These are phyloP conservation scores for Plasmodium coatneyi DNA, from an alignment of 169 alveolate species.

Conservation along the genomic window DNA sequence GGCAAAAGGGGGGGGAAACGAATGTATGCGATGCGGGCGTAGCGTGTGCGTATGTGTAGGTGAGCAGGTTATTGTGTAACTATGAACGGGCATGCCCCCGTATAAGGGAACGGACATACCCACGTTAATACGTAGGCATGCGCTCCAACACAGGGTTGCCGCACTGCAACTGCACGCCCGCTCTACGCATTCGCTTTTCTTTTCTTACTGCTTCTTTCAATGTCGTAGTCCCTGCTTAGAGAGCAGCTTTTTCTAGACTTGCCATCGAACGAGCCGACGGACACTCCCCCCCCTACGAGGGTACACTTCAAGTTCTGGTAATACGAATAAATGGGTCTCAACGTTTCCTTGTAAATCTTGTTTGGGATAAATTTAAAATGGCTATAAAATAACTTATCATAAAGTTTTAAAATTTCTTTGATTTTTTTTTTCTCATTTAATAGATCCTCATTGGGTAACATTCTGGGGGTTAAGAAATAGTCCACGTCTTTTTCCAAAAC, in stretches of 20 bases:
- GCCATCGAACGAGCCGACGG: constrained; percentile 2
- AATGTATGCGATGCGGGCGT: neutral
- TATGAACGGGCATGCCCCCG: neutral
- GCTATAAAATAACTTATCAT: constrained; percentile 69
- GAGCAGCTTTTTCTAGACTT: constrained; percentile 16
- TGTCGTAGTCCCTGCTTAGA: constrained; percentile 6
- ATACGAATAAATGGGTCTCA: constrained; percentile 72
- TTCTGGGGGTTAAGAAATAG: constrained; percentile 16
- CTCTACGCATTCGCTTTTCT: neutral
- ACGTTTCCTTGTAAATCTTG: constrained; percentile 68
- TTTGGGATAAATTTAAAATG: constrained; percentile 74
- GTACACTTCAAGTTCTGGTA: constrained; percentile 63
- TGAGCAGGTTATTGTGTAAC: neutral
- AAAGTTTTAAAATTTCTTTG: constrained; percentile 73
- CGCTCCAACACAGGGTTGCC: neutral
- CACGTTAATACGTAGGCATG: neutral
- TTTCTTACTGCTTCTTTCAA: constrained; percentile 22
- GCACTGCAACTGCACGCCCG: neutral
- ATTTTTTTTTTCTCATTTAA: constrained; percentile 68
- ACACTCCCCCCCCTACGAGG: neutral
- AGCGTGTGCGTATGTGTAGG: neutral
- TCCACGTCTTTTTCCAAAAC: constrained; percentile 31
- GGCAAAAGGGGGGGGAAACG: neutral
- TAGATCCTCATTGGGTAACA: constrained; percentile 34
- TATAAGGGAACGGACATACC: neutral